Evolutionary conservation across 148 eudicot species (phyloP), one percentile per base, ranked within the genome.

Genomic region (Bassia scoparia): DNA sequence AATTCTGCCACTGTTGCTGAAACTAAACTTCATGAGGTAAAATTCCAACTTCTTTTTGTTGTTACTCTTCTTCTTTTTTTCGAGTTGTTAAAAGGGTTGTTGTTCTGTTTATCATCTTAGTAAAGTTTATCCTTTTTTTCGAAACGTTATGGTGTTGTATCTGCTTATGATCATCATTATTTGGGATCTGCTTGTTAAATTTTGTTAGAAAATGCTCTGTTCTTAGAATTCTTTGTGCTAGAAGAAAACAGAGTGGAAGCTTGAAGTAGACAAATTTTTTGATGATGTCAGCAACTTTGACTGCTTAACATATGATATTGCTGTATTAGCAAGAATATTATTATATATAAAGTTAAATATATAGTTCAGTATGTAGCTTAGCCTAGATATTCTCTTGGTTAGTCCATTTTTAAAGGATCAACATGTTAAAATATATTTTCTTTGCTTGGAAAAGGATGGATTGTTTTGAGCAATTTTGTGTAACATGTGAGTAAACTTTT

Each of bases 11-110:
- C 75, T 55, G 23, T 73, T 67, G n/a, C 53, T 27, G 41, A 58
- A n/a, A 17, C 74, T 64, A 69, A 70, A 41, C 71, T 62, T 37
- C 54, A 75, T 20, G 59, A 69, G 74, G 71, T 76, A 37, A 35
- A 18, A 11, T 49, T 14, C 11, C 59, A 43, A 0, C 27, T 62
- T 17, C 12, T 37, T 34, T 16, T 60, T 11, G 50, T 49, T 67
- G 24, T 37, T 9, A 13, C n/a, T 38, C 5, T 44, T 1, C 3
- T 35, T 53, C n/a, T 44, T 5, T 2, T 11, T 53, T 20, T 33
- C 27, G 20, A 24, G 10, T 18, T 15, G 35, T 49, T 29, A 49
- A 4, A 15, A 23, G 13, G 27, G 17, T 37, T 59, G 31, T 37
- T 29, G 10, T 2, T 31, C 9, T 33, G 38, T 27, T 26, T 44